Percentiles rank a stretch among this genome's conserved stretches.
Conservation (phyloP, 2,329 filamentous ascomycete species). For the Xylariales sp. region DNA sequence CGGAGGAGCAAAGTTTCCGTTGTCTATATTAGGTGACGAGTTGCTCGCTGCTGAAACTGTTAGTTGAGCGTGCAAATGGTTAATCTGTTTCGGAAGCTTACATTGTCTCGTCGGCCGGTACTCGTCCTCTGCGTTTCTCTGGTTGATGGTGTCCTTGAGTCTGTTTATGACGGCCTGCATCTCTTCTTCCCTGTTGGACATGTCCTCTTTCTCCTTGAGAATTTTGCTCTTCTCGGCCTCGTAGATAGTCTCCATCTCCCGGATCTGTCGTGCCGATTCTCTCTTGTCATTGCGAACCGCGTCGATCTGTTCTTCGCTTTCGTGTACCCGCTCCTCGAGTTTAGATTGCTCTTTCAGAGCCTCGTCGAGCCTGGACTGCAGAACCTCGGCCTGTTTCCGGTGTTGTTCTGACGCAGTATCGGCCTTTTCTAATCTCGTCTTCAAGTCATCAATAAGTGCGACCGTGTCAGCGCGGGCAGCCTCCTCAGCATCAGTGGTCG, state of each 20-base stretch:
- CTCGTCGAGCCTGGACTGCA: conserved; percentile 84
- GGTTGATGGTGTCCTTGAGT: conserved; percentile 81
- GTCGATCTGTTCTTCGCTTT: conserved; percentile 80
- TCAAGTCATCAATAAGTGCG: conserved; percentile 76
- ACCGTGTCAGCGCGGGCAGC: conserved; percentile 76
- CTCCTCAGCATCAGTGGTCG: conserved; percentile 52
- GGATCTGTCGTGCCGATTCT: conserved; percentile 74
- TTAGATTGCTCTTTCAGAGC: conserved; percentile 75
- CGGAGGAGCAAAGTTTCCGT: conserved; percentile 78
- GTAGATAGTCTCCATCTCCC: conserved; percentile 89
- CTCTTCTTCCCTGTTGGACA: conserved; percentile 78
- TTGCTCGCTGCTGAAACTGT: conserved; percentile 38
- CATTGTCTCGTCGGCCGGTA: conserved; percentile 53
- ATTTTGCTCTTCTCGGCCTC: conserved; percentile 84
- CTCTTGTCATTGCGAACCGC: conserved; percentile 77
- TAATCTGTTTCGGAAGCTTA: conserved; percentile 28
- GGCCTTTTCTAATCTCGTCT: conserved; percentile 74
- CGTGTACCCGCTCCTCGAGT: conserved; percentile 83
- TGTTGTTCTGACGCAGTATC: conserved; percentile 74
- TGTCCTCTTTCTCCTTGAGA: conserved; percentile 88
- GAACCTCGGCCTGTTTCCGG: conserved; percentile 77
- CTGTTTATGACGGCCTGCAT: conserved; percentile 87
- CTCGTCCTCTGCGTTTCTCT: conserved; percentile 58
- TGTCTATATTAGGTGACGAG: conserved; percentile 65
- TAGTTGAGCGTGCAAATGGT: conserved; percentile 11